Evolutionary conservation across 208 protist species (phyloP).

Genomic region (Leishmania braziliensis): DNA sequence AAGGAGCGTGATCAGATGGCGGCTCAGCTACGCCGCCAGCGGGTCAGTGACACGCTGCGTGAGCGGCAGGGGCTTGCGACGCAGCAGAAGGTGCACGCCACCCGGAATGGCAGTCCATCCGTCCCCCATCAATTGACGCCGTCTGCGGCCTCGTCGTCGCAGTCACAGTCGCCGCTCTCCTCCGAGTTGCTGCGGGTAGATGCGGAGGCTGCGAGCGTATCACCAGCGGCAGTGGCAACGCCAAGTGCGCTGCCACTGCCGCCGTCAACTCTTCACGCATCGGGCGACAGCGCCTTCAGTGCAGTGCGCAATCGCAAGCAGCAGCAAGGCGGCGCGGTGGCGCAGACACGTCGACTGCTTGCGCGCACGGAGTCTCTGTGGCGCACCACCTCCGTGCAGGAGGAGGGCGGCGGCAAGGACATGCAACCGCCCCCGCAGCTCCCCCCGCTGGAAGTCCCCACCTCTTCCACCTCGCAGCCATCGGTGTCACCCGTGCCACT

Average conservation of each 20-base stretch:
- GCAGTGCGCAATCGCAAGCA: constrained; percentile 13
- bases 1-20: constrained; percentile 69
- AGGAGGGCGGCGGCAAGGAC: not conserved
- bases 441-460: constrained; percentile 9
- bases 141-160: not conserved
- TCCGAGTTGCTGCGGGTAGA: not conserved
- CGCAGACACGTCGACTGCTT: constrained; percentile 32
- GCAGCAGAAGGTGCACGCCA: constrained; percentile 18
- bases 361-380: constrained; percentile 34
- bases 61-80: constrained; percentile 29
- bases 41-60: constrained; percentile 36
- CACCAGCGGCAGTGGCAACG: not conserved
- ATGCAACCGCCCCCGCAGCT: not conserved
- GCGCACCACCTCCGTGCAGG: constrained; percentile 4
- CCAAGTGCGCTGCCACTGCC: not conserved
- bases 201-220: not conserved
- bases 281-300: constrained; percentile 10
- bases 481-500: not conserved
- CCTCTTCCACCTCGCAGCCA: not conserved
- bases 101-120: not conserved
- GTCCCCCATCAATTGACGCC: not conserved
- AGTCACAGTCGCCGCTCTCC: not conserved
- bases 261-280: not conserved
- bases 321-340: constrained; percentile 12
- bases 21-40: constrained; percentile 55